Evolutionary conservation across 176 grass and related monocot genomes (phyloP).

Genomic region (Areca catechu): DNA sequence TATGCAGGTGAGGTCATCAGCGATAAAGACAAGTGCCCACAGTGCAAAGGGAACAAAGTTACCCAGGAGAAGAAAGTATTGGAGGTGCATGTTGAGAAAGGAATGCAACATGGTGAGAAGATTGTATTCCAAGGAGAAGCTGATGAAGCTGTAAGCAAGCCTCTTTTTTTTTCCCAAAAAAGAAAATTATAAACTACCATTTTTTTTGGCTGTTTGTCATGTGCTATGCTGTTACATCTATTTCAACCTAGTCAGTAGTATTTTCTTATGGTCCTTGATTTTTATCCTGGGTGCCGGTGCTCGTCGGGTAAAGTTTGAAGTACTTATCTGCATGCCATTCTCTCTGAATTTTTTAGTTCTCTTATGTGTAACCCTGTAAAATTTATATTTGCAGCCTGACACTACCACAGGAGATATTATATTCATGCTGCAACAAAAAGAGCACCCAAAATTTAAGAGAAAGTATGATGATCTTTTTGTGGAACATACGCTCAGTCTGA

Average conservation of each 20-base stretch:
- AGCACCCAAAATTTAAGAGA: constrained; percentile 88
- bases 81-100: constrained; percentile 92
- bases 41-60: constrained; percentile 69
- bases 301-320: too few species aligned
- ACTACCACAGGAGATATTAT: constrained; percentile 86
- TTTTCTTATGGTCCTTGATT: too few species aligned
- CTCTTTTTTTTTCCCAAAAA: background rate
- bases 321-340: too few species aligned
- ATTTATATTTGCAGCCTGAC: constrained; percentile 50
- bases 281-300: too few species aligned
- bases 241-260: too few species aligned
- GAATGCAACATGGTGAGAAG: constrained; percentile 93
- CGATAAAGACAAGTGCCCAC: constrained; percentile 75
- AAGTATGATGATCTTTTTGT: constrained; percentile 67
- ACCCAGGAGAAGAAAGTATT: constrained; percentile 77
- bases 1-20: constrained; percentile 79
- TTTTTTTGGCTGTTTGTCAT: too few species aligned
- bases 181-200: too few species aligned
- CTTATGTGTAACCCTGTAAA: too few species aligned
- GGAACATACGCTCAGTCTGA: constrained; percentile 68
- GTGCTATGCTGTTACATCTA: too few species aligned
- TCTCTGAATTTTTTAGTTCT: too few species aligned
- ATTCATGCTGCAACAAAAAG: constrained; percentile 87
- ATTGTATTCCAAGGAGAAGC: constrained; percentile 95
- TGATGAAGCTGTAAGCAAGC: constrained; percentile 83